These are phyloP conservation scores for Haplosporangium sp. DNA, from an alignment of 371 early-diverging fungal species.

Conservation along the genomic window DNA sequence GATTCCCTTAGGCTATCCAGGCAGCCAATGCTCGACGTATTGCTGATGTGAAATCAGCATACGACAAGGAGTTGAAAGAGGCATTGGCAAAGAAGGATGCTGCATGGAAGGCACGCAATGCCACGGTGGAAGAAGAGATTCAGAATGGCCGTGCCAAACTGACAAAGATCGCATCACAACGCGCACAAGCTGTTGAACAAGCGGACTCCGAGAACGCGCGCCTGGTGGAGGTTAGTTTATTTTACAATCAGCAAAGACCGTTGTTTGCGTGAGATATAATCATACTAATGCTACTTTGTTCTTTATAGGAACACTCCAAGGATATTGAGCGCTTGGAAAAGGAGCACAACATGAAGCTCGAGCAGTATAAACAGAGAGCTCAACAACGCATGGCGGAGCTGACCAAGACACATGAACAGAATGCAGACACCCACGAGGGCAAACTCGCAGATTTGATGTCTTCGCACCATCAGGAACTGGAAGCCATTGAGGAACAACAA, in stretches of 20 bases:
- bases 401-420: constrained; percentile 16
- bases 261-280: neutral
- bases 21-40: constrained; percentile 13
- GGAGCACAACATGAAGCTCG: constrained; percentile 7
- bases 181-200: constrained; percentile 6
- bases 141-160: neutral
- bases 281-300: neutral
- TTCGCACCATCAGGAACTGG: constrained; percentile 20
- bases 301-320: constrained; percentile 15
- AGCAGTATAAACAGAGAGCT: constrained; percentile 8
- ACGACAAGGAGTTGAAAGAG: constrained; percentile 13
- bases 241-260: neutral
- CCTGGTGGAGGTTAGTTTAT: constrained; percentile 15
- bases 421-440: constrained; percentile 23
- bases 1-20: constrained; percentile 16
- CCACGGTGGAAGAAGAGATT: constrained; percentile 9
- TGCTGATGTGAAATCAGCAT: neutral
- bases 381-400: neutral
- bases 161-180: constrained; percentile 5
- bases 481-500: constrained; percentile 13
- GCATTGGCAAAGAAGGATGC: constrained; percentile 26
- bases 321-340: constrained; percentile 4
- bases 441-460: constrained; percentile 21
- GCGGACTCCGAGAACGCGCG: constrained; percentile 12
- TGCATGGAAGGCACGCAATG: constrained; percentile 15